Conservation (phyloP, 2,329 filamentous ascomycete species). For the Ophiocordyceps sinensis region DNA sequence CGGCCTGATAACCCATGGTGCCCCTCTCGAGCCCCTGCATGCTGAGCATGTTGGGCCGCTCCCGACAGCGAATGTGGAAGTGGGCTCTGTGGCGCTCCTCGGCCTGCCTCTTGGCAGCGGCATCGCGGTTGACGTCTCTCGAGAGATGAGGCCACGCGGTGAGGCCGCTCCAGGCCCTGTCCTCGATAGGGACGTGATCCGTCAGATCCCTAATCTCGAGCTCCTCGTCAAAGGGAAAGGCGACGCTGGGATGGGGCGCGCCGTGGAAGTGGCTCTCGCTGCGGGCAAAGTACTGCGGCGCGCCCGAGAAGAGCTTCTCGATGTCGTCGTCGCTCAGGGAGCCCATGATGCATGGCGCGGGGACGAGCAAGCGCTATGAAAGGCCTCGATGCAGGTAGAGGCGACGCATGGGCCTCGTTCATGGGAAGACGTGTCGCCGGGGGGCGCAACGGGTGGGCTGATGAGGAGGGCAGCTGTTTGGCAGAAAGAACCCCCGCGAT, state of each 20-base stretch:
- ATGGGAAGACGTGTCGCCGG: too few relatives aligned
- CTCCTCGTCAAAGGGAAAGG: constrained; percentile 53
- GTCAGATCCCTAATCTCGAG: constrained; percentile 47
- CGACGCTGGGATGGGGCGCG: constrained; percentile 46
- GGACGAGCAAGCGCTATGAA: neutral
- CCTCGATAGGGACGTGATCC: constrained; percentile 49
- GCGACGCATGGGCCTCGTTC: too few relatives aligned
- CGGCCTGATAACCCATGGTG: constrained; percentile 54
- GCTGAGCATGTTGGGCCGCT: constrained; percentile 58
- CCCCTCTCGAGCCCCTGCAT: constrained; percentile 59
- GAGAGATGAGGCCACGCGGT: constrained; percentile 51
- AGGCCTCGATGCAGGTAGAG: too few relatives aligned
- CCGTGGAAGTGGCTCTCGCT: constrained; percentile 44
- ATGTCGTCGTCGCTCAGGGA: constrained; percentile 44
- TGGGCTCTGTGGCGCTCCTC: constrained; percentile 35
- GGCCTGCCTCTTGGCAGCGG: constrained; percentile 25
- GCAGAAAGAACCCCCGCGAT: too few relatives aligned
- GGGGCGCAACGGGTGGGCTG: too few relatives aligned
- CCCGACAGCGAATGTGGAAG: constrained; percentile 43
- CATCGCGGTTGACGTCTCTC: constrained; percentile 30
- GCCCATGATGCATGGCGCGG: constrained; percentile 18
- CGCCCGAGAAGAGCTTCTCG: constrained; percentile 60
- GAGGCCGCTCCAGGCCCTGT: constrained; percentile 47
- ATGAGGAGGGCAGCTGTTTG: too few relatives aligned
- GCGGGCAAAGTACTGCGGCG: constrained; percentile 54